Base-by-base conservation (phyloP, 495 filamentous ascomycete species). In the Pyrenopolyporus hunteri region DNA sequence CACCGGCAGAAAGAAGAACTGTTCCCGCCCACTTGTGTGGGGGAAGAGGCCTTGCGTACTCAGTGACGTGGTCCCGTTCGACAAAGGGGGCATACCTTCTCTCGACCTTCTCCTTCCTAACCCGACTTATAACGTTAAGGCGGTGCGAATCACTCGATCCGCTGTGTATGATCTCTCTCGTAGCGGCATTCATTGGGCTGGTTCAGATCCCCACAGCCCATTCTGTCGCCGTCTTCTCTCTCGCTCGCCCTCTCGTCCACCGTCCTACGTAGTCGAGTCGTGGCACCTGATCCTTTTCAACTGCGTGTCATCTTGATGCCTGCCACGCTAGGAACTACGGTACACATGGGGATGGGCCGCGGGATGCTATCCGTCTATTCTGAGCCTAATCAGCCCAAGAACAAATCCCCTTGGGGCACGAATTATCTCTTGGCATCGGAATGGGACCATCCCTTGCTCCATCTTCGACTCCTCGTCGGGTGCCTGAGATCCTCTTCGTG, bases 271-370 rank as follows among this genome's bases (percentile, higher is more conserved):
- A 51, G 29, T 48, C 52, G 54, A 60, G 35, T 64, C 63, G 57
- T 66, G 60, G 66, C 69, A 71, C 69, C 69, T 71, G 69, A 71
- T 67, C 69, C 57, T 69, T 37, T 17, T 65, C 58, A 57, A 71
- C 69, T 71, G 69, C 69, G 69, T 71, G 69, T 71, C 66, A 71
- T 71, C 59, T 67, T 57, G 59, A 67, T 62, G 13, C 40, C 39
- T 59, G 55, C 46, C 44, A 59, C 50, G 56, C 43, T 52, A 23
- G 57, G 63, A 66, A 57, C 37, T 29, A 46, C 40, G 29, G 51
- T 44, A 50, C 45, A 35, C 51, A 53, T n/a, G 35, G 29, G 47
- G 46, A 59, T 23, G 26, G 9, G 26, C 9, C 53, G 60, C 60
- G 53, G 60, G 39, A 52, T 31, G 47, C 42, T 37, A 64, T 48